Evolutionary conservation across 1,284 basidiomycete genomes (phyloP).

Genomic region (Fomitopsis palustris): DNA sequence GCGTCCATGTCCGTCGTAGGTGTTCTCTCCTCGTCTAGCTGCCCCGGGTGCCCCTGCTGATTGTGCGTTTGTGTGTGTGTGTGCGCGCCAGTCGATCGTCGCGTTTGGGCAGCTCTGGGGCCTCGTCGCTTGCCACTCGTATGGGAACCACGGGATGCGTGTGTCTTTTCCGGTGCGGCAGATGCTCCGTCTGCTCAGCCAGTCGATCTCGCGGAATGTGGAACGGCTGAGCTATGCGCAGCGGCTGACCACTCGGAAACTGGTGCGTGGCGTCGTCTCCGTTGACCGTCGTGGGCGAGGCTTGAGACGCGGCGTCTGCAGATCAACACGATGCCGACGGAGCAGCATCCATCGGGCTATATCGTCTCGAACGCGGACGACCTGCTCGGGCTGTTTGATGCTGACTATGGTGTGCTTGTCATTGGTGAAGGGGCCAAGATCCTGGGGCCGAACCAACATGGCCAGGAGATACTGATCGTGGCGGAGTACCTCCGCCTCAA

Average conservation of each 20-base stretch:
- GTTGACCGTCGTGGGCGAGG: background rate
- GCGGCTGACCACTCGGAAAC: conserved; percentile 74
- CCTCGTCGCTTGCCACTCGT: conserved; percentile 81
- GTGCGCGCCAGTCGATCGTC: conserved; percentile 64
- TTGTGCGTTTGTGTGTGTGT: too few species aligned
- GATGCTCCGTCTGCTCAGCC: conserved; percentile 78
- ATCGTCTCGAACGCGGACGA: conserved; percentile 88
- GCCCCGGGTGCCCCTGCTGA: too few species aligned
- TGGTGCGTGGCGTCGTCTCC: conserved; percentile 34
- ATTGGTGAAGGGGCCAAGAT: conserved; percentile 88
- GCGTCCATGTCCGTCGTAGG: conserved; percentile 83
- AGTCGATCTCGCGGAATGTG: conserved; percentile 82
- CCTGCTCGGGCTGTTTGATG: conserved; percentile 78
- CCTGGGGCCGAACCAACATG: conserved; percentile 74
- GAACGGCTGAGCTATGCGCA: conserved; percentile 82
- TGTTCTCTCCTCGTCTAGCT: conserved; percentile 4
- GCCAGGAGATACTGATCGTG: conserved; percentile 83
- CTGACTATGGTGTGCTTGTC: conserved; percentile 81
- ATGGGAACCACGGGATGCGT: conserved; percentile 76
- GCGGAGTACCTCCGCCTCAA: conserved; percentile 84
- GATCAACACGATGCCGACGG: conserved; percentile 78
- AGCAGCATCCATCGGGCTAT: conserved; percentile 76
- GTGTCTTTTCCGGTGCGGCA: conserved; percentile 84
- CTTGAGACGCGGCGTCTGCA: conserved; percentile 21
- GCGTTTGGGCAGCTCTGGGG: conserved; percentile 86